These are phyloP conservation scores for Erigeron canadensis DNA, from an alignment of 129 eudicot species.

Conservation along the genomic window DNA sequence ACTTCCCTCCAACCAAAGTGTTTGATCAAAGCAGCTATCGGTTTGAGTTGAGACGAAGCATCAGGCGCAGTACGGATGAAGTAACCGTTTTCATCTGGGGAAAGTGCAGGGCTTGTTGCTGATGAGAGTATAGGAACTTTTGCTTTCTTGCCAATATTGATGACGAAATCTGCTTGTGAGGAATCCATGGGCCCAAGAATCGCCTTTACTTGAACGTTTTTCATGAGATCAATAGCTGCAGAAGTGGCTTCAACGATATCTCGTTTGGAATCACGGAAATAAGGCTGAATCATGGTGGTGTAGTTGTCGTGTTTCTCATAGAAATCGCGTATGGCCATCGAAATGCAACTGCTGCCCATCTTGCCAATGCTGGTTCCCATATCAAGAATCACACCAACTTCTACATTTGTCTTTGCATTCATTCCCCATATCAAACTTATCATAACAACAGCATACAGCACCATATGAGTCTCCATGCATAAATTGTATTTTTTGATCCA, in stretches of 20 bases:
- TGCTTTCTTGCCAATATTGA: conserved; percentile 2
- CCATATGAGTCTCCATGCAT: neutral
- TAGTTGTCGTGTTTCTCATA: neutral
- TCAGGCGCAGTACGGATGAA: conserved; percentile 29
- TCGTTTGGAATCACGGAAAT: conserved; percentile 7
- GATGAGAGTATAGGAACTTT: neutral
- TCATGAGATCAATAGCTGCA: conserved; percentile 9
- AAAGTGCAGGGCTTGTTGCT: neutral
- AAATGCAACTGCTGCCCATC: conserved; percentile 4
- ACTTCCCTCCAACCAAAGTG: conserved; percentile 47
- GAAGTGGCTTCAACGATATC: neutral
- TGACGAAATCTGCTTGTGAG: neutral
- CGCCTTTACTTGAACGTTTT: conserved; percentile 5
- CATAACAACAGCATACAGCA: neutral
- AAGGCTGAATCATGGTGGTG: neutral
- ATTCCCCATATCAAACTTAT: neutral
- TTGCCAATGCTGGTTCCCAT: neutral
- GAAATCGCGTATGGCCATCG: conserved; percentile 1
- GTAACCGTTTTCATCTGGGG: neutral
- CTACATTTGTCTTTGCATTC: neutral
- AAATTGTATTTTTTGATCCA: neutral
- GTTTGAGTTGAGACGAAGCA: conserved; percentile 41
- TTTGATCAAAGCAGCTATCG: conserved; percentile 34
- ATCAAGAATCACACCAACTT: conserved; percentile 5
- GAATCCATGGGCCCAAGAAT: conserved; percentile 8